Evolutionary conservation across 2,329 filamentous ascomycete genomes (phyloP).

Genomic region (Phialophora macrospora): DNA sequence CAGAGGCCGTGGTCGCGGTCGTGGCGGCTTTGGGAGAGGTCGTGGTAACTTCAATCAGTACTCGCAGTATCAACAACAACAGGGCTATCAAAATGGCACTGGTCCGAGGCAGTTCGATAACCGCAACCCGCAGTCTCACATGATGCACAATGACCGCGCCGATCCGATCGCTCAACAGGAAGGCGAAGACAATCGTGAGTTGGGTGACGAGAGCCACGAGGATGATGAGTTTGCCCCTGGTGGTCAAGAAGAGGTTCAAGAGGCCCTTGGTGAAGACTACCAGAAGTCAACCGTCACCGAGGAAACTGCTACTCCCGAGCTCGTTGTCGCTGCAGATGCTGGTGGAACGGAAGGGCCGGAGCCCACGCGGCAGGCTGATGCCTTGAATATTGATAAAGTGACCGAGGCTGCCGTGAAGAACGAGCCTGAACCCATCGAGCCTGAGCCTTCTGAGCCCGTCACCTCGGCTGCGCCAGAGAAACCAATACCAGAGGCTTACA

Average conservation of each 20-base stretch:
- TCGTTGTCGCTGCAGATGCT: slow-evolving; percentile 15
- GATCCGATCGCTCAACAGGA: slow-evolving; percentile 31
- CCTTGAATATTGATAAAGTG: slow-evolving; percentile 4
- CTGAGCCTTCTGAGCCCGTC: slow-evolving; percentile 4
- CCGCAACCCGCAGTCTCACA: slow-evolving; percentile 22
- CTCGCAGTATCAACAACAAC: slow-evolving; percentile 45
- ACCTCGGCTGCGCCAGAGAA: slow-evolving; percentile 24
- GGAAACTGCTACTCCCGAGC: slow-evolving; percentile 20
- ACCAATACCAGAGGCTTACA: slow-evolving; percentile 38
- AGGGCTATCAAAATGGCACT: slow-evolving; percentile 31
- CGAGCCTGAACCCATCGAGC: slow-evolving; percentile 7
- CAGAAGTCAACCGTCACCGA: slow-evolving; percentile 25
- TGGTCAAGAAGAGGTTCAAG: slow-evolving; percentile 44
- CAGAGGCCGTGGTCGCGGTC: slow-evolving; percentile 69
- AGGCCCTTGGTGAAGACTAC: slow-evolving; percentile 40
- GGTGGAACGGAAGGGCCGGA: slow-evolving; percentile 22
- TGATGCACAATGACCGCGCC: slow-evolving; percentile 11
- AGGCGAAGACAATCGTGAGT: slow-evolving; percentile 22
- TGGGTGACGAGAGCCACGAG: slow-evolving; percentile 36
- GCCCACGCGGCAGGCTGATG: slow-evolving; percentile 18
- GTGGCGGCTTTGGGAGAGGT: slow-evolving; percentile 55
- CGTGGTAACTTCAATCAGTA: slow-evolving; percentile 45
- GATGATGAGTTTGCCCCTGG: slow-evolving; percentile 46
- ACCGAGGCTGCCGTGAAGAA: slow-evolving; percentile 15
- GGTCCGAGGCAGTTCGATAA: slow-evolving; percentile 33